phyloP scores from a whole-genome alignment of 805 yeast species.

The Candida tibetensis region DNA sequence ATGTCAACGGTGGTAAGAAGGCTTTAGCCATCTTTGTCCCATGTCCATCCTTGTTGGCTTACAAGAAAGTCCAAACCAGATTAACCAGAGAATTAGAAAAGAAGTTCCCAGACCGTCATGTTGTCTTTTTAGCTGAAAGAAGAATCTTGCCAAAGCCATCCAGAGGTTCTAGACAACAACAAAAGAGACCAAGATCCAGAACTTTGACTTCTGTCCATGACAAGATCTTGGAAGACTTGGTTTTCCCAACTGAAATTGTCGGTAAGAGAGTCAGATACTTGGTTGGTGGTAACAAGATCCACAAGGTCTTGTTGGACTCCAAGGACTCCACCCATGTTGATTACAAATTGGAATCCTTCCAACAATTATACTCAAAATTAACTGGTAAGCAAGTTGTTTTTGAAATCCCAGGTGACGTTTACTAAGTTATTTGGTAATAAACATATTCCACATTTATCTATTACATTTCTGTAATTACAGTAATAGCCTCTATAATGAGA shows the following conservation, averaged over 20 bases:
- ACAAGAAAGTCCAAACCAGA: constrained; percentile 97
- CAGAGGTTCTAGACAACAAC: constrained; percentile 88
- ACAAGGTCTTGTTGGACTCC: constrained; percentile 95
- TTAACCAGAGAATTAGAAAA: constrained; percentile 99
- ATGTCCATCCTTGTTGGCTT: constrained; percentile 85
- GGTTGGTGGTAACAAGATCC: constrained; percentile 98
- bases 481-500: neutral
- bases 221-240: constrained; percentile 97
- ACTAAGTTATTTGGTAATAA: constrained; percentile 24
- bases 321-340: constrained; percentile 96
- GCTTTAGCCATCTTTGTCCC: constrained; percentile 98
- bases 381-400: constrained; percentile 99
- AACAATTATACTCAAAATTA: constrained; percentile 95
- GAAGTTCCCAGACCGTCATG: constrained; percentile 99
- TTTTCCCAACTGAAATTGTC: constrained; percentile 98
- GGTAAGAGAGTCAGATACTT: constrained; percentile 99
- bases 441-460: neutral
- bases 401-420: constrained; percentile 67
- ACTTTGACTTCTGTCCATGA: constrained; percentile 98
- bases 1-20: constrained; percentile 97
- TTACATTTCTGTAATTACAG: constrained; percentile 1
- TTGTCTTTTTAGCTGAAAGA: constrained; percentile 98
- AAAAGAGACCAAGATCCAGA: constrained; percentile 99
- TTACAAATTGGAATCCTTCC: constrained; percentile 99
- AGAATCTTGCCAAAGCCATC: constrained; percentile 99